Conservation (phyloP, 2,329 filamentous ascomycete genomes). For the Xylaria sp. region DNA sequence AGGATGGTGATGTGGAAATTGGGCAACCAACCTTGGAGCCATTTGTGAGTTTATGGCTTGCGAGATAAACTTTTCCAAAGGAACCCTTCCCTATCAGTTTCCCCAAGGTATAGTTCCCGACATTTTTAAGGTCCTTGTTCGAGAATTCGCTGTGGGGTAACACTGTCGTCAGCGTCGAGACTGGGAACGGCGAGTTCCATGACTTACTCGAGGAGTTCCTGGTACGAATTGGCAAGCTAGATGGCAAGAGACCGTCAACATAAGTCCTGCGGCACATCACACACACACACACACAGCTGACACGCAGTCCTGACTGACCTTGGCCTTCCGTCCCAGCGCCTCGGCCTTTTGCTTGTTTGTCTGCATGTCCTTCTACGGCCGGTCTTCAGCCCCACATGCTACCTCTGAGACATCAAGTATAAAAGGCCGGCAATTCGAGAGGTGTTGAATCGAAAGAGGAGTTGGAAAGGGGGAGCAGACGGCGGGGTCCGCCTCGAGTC, state of each 20-base stretch:
- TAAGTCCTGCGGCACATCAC: not conserved
- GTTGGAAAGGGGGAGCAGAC: slow-evolving; percentile 2
- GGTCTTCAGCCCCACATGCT: slow-evolving; percentile 26
- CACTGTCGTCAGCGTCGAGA: slow-evolving; percentile 13
- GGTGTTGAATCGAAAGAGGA: not conserved
- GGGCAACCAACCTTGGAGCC: slow-evolving; percentile 77
- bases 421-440: slow-evolving; percentile 4
- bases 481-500: slow-evolving; percentile 7
- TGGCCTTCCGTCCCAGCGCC: slow-evolving; percentile 45
- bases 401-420: slow-evolving; percentile 20
- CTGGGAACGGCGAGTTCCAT: slow-evolving; percentile 1
- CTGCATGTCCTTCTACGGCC: slow-evolving; percentile 38
- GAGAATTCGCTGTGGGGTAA: slow-evolving; percentile 76
- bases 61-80: slow-evolving; percentile 97
- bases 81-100: slow-evolving; percentile 95
- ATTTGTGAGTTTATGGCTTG: slow-evolving; percentile 95
- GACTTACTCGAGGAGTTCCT: slow-evolving; percentile 88
- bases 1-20: slow-evolving; percentile 1
- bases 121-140: slow-evolving; percentile 84
- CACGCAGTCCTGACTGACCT: slow-evolving; percentile 29
- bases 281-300: not conserved
- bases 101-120: slow-evolving; percentile 93
- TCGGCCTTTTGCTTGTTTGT: slow-evolving; percentile 50
- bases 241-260: slow-evolving; percentile 19
- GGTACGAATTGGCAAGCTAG: slow-evolving; percentile 95